These are phyloP conservation scores for Coemansia pectinata DNA, from an alignment of 192 early-diverging fungal species.

Conservation along the genomic window DNA sequence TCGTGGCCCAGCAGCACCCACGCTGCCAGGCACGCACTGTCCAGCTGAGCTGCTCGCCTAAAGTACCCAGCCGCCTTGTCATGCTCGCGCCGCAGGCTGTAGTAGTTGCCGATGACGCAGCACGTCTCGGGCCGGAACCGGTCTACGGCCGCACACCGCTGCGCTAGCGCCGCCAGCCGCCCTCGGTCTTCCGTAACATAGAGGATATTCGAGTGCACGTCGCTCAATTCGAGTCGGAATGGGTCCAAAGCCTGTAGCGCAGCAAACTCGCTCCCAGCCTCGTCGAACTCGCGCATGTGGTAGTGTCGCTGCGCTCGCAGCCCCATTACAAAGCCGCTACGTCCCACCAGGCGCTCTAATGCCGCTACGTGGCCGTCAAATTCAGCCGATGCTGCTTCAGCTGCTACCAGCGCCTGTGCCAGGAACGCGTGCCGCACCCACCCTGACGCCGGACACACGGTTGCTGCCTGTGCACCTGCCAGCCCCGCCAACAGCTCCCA, in stretches of 20 bases:
- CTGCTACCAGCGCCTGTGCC: slow-evolving; percentile 60
- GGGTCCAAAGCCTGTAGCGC: slow-evolving; percentile 72
- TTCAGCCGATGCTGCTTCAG: slow-evolving; percentile 18
- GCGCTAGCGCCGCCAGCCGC: slow-evolving; percentile 77
- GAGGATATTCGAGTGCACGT: slow-evolving; percentile 85
- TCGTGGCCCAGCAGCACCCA: slow-evolving; percentile 97
- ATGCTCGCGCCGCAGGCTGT: slow-evolving; percentile 74
- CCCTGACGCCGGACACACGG: background rate
- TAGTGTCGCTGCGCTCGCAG: slow-evolving; percentile 65
- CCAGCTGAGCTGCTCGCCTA: slow-evolving; percentile 78
- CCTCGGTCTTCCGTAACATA: slow-evolving; percentile 72
- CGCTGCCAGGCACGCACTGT: slow-evolving; percentile 71
- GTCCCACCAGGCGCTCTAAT: slow-evolving; percentile 58
- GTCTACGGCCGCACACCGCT: slow-evolving; percentile 69
- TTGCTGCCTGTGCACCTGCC: background rate
- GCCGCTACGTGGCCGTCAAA: slow-evolving; percentile 36
- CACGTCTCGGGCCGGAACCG: slow-evolving; percentile 88
- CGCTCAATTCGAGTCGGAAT: slow-evolving; percentile 75
- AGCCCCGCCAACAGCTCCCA: slow-evolving; percentile 72
- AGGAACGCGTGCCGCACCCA: slow-evolving; percentile 59
- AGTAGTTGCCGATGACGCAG: slow-evolving; percentile 87
- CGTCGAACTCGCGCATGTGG: slow-evolving; percentile 69
- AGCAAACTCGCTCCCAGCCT: slow-evolving; percentile 70
- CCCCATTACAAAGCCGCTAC: slow-evolving; percentile 66
- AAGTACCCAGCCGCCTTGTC: slow-evolving; percentile 87